phyloP scores from a whole-genome alignment of 805 yeast genomes.

The Yarrowia sp. region DNA sequence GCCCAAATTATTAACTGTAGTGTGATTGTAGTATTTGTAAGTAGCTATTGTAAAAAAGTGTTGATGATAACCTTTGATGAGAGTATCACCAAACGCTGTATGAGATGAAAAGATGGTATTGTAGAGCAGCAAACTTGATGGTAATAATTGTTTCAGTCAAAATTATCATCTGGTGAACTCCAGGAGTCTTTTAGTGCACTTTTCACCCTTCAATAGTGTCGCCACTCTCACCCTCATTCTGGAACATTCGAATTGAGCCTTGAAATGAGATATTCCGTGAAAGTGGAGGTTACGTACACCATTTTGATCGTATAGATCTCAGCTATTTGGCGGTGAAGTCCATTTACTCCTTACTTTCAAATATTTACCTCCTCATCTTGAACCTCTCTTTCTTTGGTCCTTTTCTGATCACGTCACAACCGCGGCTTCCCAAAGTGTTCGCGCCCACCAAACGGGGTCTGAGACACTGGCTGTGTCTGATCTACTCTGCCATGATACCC shows the following conservation, averaged over 20 bases:
- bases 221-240: background rate
- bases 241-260: background rate
- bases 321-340: background rate
- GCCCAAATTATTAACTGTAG: background rate
- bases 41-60: no score
- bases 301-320: background rate
- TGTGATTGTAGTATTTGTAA: background rate
- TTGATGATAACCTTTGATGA: no score
- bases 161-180: background rate
- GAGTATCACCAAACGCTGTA: no score
- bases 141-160: no score
- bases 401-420: background rate
- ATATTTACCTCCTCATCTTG: background rate
- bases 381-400: background rate
- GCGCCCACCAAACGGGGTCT: background rate
- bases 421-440: conserved; percentile 3
- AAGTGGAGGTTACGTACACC: background rate
- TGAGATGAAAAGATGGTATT: no score
- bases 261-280: no score
- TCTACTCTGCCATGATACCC: conserved; percentile 1
- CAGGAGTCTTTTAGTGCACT: no score
- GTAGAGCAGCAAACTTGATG: no score
- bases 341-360: background rate
- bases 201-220: background rate
- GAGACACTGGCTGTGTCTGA: background rate